phyloP scores from a whole-genome alignment of 306 rosid species.

The Clitoria ternatea region DNA sequence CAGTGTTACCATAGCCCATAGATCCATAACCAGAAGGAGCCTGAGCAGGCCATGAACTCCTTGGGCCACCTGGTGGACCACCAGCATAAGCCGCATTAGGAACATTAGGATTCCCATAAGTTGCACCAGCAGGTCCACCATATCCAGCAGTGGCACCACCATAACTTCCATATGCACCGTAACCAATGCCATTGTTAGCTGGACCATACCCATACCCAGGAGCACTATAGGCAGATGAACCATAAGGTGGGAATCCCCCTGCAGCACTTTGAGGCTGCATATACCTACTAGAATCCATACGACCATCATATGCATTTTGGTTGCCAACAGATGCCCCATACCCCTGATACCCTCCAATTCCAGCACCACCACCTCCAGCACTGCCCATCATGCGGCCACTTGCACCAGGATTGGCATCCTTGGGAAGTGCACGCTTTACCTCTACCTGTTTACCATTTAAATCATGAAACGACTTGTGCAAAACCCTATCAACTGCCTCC shows the following conservation, averaged over 20 bases:
- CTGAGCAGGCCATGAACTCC: constrained; percentile 91
- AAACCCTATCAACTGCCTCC: constrained; percentile 96
- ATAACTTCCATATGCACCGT: constrained; percentile 81
- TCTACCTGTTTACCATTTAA: constrained; percentile 97
- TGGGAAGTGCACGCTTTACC: constrained; percentile 99
- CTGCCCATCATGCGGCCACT: constrained; percentile 77
- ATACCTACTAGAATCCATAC: constrained; percentile 89
- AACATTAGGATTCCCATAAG: constrained; percentile 85
- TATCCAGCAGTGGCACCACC: constrained; percentile 76
- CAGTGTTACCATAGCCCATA: constrained; percentile 86
- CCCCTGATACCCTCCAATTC: constrained; percentile 71
- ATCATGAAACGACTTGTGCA: constrained; percentile 94
- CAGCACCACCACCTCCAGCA: constrained; percentile 55
- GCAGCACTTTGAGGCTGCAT: constrained; percentile 80
- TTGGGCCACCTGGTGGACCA: constrained; percentile 83
- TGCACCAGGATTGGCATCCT: constrained; percentile 94
- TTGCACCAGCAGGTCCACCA: constrained; percentile 81
- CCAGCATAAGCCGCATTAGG: constrained; percentile 80
- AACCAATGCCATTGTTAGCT: constrained; percentile 78
- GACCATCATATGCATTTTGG: constrained; percentile 80
- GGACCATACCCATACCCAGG: constrained; percentile 94
- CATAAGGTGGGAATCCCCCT: constrained; percentile 87
- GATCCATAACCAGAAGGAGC: constrained; percentile 88
- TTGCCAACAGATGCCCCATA: constrained; percentile 88
- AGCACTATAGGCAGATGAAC: constrained; percentile 73